Conservation (phyloP, 164 flowering plant genomes). For the Euptelea pleiosperma region DNA sequence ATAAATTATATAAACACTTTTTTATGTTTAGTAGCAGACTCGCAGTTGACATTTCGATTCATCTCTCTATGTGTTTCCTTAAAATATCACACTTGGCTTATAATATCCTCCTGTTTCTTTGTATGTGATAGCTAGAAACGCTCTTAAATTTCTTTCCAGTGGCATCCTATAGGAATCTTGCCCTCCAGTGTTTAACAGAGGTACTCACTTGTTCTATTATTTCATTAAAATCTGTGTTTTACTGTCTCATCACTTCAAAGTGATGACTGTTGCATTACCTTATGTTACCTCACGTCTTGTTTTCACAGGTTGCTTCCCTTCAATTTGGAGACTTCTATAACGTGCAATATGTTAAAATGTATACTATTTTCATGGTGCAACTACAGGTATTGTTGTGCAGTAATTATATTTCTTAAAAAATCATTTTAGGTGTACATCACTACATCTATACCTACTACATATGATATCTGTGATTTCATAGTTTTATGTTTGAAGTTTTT, state of each 20-base stretch:
- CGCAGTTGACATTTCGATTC: too few species aligned
- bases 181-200: constrained; percentile 94
- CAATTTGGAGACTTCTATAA: constrained; percentile 82
- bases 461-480: too few species aligned
- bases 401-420: background rate
- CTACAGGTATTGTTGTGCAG: constrained; percentile 96
- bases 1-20: too few species aligned
- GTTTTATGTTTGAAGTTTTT: too few species aligned
- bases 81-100: background rate
- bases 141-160: constrained; percentile 81
- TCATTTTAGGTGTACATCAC: too few species aligned
- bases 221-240: background rate
- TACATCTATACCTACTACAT: too few species aligned
- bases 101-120: background rate
- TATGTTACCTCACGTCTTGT: too few species aligned
- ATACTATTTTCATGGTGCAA: constrained; percentile 73
- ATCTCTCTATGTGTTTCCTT: background rate
- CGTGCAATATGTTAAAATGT: constrained; percentile 76
- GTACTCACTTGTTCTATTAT: constrained; percentile 25
- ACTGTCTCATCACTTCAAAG: constrained; percentile 4
- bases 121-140: constrained; percentile 72
- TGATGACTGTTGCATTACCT: background rate
- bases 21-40: too few species aligned
- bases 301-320: constrained; percentile 83
- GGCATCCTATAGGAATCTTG: constrained; percentile 85